Conservation (phyloP, 75 land plant species). For the Larix kaempferi region DNA sequence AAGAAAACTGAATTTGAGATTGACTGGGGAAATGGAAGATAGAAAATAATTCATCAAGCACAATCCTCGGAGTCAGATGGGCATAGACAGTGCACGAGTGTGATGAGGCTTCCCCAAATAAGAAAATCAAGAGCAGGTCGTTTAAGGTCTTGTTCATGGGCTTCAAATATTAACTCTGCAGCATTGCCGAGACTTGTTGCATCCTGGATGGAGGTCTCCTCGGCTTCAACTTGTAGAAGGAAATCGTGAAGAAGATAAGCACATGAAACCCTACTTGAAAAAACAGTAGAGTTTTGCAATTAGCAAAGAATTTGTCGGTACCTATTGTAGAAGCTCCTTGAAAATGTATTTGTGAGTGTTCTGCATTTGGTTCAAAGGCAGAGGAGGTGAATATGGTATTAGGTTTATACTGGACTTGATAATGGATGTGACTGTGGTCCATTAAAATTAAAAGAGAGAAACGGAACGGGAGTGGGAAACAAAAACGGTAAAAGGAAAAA, state of each 20-base stretch:
- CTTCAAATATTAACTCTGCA: conserved; percentile 24
- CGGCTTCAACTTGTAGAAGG: conserved; percentile 25
- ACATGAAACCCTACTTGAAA: background rate
- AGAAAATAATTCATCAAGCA: too few relatives aligned
- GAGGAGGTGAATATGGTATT: background rate
- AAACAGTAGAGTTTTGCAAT: background rate
- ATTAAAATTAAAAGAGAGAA: too few relatives aligned
- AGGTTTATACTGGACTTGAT: background rate
- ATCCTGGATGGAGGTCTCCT: conserved; percentile 23
- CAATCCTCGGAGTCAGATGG: background rate
- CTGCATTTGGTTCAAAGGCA: background rate
- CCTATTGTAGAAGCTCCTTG: background rate
- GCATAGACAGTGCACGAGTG: conserved; percentile 7
- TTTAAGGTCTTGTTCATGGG: conserved; percentile 19
- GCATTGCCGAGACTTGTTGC: conserved; percentile 20
- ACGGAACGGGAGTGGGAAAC: too few relatives aligned
- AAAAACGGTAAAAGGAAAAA: too few relatives aligned
- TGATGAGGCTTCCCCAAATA: conserved; percentile 25
- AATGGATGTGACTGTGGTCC: background rate
- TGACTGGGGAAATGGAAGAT: background rate
- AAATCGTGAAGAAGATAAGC: background rate
- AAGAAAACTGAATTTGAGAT: background rate
- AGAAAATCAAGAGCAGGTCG: conserved; percentile 24
- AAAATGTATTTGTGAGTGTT: background rate
- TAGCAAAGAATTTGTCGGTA: background rate